Evolutionary conservation across 441 rosid genomes (phyloP), one percentile per base, ranked within the genome.

Genomic region (Adansonia gregorii): DNA sequence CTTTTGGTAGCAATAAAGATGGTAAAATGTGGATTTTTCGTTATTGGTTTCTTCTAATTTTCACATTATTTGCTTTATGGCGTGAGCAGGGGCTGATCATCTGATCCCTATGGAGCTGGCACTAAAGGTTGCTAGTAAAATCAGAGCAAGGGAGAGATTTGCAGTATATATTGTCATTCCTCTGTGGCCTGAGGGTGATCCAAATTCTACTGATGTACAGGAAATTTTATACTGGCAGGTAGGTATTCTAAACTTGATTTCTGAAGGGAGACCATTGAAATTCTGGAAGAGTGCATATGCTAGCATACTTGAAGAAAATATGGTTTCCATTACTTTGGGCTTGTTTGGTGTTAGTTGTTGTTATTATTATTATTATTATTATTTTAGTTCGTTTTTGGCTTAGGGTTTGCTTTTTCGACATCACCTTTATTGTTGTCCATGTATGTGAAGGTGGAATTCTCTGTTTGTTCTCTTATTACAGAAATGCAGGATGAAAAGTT

Each of bases 131-230:
- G 94, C 85, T 31, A 89, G 89, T 83, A 94, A 94, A 87, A 93
- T 94, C 72, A 86, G 89, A 83, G 92, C 95, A 43, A 86, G 86
- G 12, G 93, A 94, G 89, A 90, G 94, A 84, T 94, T 94, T 79
- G 87, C 92, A 0, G 97, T 93, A 55, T 94, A 94, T 86, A 79
- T 94, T 41, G 79, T 94, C 78, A 80, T 94, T 59, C 98, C 97
- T 5, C 67, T 94, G 92, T 94, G 97, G 98, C 98, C 98, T n/a
- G 98, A 94, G 86, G 98, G 98, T 72, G 95, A 93, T 76, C 97
- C 98, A n/a, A 91, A 88, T 71, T 68, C 91, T 77, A 89, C 83
- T 14, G 74, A 94, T 41, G 86, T 93, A 87, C 98, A 93, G 82
- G 98, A 94, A 88, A 94, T 94, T 83, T 87, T 94, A 61, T 90